Base-by-base conservation (phyloP, 805 yeast species). In the Blastobotrys mokoenaii region DNA sequence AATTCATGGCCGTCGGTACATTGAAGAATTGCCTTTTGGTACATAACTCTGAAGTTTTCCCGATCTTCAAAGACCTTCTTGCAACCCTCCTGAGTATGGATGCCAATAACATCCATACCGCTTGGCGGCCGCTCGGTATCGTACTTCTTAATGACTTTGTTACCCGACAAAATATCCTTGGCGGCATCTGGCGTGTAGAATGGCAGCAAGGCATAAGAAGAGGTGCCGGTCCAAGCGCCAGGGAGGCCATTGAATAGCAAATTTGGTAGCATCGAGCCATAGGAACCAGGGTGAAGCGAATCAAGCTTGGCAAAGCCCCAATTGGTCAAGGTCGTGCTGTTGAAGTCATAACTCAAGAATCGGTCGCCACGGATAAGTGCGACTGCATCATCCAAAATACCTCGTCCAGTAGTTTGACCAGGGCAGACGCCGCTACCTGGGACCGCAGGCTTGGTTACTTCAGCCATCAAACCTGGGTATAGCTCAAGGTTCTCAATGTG, bases 241-340 rank as follows among this genome's bases (percentile, higher is more conserved):
- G 40, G 40, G 11, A 37, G 40, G 6, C 40, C 30, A 14, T 37
- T 37, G 25, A 37, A 22, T 29, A 37, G 22, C 22, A 37, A 37
- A 14, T 37, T 37, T 9, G 40, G 40, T 6, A 37, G 22, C 40
- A 37, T 37, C 8, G 16, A 16, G 30, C 29, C 29, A 20, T 37
- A 37, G 6, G 40, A 16, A 10, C 40, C 29, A 20, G 40, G 40
- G 29, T 37, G 40, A n/a, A 37, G 40, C 12, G 40, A 37, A 20
- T 37, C 40, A 20, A 37, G 40, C 40, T 37, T 37, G n/a, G 40
- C 40, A 22, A 37, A 37, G 22, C 40, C 40, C 40, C 40, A 37
- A 15, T 37, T 37, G 14, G 40, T 37, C 29, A 37, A 20, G 3
- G 40, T 37, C 6, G 29, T 37, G 7, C 25, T 8, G 15, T 37